Conservation (phyloP, 805 yeast genomes). For the Komagataella pastoris region DNA sequence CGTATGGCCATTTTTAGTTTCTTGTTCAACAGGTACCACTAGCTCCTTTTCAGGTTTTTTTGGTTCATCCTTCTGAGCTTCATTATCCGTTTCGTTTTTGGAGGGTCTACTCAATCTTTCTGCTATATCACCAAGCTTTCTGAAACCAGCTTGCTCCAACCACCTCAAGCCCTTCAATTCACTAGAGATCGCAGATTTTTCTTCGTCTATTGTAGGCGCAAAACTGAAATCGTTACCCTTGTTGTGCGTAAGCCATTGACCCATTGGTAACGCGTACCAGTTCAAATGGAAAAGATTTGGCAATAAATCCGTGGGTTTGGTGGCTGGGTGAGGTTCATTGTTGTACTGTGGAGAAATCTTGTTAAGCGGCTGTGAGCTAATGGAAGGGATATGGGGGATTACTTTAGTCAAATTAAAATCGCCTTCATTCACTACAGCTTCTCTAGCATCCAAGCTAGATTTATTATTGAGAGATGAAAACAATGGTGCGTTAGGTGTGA, state of each 20-base stretch:
- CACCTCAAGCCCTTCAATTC: conserved; percentile 36
- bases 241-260: conserved; percentile 46
- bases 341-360: conserved; percentile 25
- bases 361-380: conserved; percentile 27
- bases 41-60: background rate
- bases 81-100: conserved; percentile 5
- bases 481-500: conserved; percentile 58
- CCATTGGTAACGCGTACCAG: conserved; percentile 50
- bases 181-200: conserved; percentile 37
- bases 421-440: conserved; percentile 44
- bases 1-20: background rate
- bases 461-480: conserved; percentile 63
- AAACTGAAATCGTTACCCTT: conserved; percentile 34
- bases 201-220: conserved; percentile 57
- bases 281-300: conserved; percentile 43
- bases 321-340: conserved; percentile 5
- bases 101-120: conserved; percentile 6
- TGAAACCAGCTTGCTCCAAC: conserved; percentile 40
- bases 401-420: conserved; percentile 57
- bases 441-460: conserved; percentile 67
- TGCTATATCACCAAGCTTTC: conserved; percentile 14
- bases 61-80: conserved; percentile 1
- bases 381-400: conserved; percentile 34
- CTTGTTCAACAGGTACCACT: background rate
- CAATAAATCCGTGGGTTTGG: conserved; percentile 37